Conservation (phyloP, 2,329 filamentous ascomycete genomes). For the Orbilia javanica region DNA sequence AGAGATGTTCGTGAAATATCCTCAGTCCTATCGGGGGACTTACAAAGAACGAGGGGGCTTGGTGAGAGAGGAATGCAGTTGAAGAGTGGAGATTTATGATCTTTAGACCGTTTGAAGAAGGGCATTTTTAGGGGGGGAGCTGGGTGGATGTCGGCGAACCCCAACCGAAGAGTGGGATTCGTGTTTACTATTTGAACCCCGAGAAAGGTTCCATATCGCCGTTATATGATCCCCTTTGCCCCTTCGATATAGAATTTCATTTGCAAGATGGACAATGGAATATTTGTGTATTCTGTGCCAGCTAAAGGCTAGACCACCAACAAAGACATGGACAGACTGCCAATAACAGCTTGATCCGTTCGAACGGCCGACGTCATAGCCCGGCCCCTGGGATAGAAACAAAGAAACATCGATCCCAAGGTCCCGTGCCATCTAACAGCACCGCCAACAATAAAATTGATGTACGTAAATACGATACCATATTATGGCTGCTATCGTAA, state of each 20-base stretch:
- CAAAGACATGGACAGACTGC: background rate
- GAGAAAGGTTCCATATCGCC: too few species aligned
- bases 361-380: background rate
- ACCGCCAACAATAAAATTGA: background rate
- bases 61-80: background rate
- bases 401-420: background rate
- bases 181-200: background rate
- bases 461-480: too few species aligned
- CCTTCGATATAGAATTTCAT: too few species aligned
- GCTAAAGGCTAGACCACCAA: background rate
- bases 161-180: background rate
- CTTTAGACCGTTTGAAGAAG: slow-evolving; percentile 11
- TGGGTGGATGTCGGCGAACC: too few species aligned
- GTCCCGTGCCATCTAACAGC: background rate
- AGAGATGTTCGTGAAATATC: slow-evolving; percentile 16
- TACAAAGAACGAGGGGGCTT: background rate
- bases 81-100: background rate
- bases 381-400: background rate
- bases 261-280: too few species aligned
- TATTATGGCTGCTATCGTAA: background rate
- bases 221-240: too few species aligned
- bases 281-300: too few species aligned
- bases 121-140: slow-evolving; percentile 6
- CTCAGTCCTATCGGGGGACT: background rate
- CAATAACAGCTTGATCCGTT: background rate